Evolutionary conservation across 2,329 filamentous ascomycete species (phyloP), one percentile per base, ranked within the genome.

Genomic region (Fusarium sp.): DNA sequence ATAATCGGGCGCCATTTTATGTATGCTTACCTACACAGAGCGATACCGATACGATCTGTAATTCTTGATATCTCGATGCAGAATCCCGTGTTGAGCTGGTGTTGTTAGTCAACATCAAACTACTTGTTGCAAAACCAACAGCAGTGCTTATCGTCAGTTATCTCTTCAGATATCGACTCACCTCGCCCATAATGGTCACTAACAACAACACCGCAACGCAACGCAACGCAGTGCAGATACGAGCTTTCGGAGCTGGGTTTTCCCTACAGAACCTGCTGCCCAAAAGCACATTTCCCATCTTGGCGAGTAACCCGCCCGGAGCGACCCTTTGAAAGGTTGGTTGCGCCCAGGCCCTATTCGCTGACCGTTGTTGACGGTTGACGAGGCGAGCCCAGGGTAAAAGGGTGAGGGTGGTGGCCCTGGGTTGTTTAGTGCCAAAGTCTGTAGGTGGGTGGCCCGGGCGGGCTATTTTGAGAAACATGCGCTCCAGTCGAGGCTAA

Each of bases 381-480:
- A 17, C 26, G 26, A 9, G 26, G 13, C 28, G 28, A 31, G 28
- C 55, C 39, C 34, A 36, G 34, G 34, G 15, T 34, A 17, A 34
- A 34, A 34, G 22, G 40, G 40, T 44, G 40, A 44, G 46, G 34
- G 55, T 53, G 55, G 33, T 40, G 46, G 38, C 60, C 60, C 45
- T 39, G 51, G 44, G 34, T 43, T 40, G 26, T 55, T 13, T 66
- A 67, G 64, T 67, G 56, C 43, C 36, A 52, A 63, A 62, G 42
- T 48, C 49, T 58, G 46, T 43, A 48, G 57, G 57, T 63, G 49
- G 43, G 52, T 26, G 33, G 45, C 43, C 44, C 39, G 38, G 31
- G 38, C 17, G 42, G 24, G 36, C 67, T 70, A 70, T 70, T 70
- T 70, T 71, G 38, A 68, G 67, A 52, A 68, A 53, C 28, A 48